Evolutionary conservation across 805 yeast genomes (phyloP).

Genomic region (Starmerella bacillaris): DNA sequence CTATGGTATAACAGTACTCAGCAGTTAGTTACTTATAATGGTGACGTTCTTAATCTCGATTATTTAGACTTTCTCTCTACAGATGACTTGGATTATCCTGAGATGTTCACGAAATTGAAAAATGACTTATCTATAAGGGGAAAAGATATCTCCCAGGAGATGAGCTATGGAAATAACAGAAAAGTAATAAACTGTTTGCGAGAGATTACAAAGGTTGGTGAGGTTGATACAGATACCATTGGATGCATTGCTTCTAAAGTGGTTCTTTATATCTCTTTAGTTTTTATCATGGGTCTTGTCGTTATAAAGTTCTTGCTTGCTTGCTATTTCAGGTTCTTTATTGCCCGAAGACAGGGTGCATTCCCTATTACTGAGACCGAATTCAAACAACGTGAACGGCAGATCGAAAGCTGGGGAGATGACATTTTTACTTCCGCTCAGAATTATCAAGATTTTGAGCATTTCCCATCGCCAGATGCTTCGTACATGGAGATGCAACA

Average conservation of each 20-base stretch:
- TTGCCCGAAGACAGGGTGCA: conserved; percentile 70
- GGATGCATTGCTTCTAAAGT: conserved; percentile 87
- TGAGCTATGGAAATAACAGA: conserved; percentile 47
- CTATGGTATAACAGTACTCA: conserved; percentile 41
- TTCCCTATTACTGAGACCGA: conserved; percentile 36
- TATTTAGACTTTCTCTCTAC: conserved; percentile 57
- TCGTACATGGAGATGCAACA: background rate
- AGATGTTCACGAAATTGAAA: conserved; percentile 45
- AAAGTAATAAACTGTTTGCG: conserved; percentile 62
- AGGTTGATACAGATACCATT: conserved; percentile 69
- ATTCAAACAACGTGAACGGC: conserved; percentile 44
- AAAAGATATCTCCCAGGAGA: conserved; percentile 61
- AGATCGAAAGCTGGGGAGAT: conserved; percentile 75
- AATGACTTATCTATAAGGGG: conserved; percentile 43
- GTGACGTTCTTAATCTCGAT: conserved; percentile 69
- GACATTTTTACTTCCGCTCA: conserved; percentile 29
- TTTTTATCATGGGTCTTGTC: conserved; percentile 70
- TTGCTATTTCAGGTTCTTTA: conserved; percentile 71
- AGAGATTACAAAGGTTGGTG: conserved; percentile 78
- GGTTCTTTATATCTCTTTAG: conserved; percentile 63
- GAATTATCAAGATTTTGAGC: conserved; percentile 3
- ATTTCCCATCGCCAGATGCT: conserved; percentile 1
- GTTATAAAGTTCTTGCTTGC: conserved; percentile 65
- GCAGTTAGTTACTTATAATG: conserved; percentile 73
- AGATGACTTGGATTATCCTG: conserved; percentile 56